Evolutionary conservation across 2,329 filamentous ascomycete genomes (phyloP).

Genomic region (Fusarium mangiferae): DNA sequence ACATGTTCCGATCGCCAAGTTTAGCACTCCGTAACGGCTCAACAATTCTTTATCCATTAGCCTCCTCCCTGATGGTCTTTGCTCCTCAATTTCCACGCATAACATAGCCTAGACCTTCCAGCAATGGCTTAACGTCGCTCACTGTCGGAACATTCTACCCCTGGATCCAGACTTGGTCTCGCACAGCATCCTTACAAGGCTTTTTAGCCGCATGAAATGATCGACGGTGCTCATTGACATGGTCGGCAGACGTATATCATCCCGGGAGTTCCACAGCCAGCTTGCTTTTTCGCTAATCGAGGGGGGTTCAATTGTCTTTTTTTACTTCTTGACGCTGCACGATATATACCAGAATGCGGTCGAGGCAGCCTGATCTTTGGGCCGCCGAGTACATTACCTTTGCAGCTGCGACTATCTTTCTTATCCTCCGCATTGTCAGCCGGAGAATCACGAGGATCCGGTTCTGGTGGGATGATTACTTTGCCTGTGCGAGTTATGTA

Average conservation of each 20-base stretch:
- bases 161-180: not conserved
- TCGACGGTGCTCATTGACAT: not conserved
- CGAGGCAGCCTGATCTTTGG: slow-evolving; percentile 26
- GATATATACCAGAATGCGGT: not conserved
- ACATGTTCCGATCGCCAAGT: not conserved
- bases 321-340: not conserved
- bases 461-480: slow-evolving; percentile 42
- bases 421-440: slow-evolving; percentile 30
- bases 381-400: slow-evolving; percentile 36
- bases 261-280: not conserved
- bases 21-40: not conserved
- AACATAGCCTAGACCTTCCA: not conserved
- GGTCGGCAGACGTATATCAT: slow-evolving; percentile 5
- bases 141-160: not conserved
- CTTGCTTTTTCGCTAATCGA: not conserved
- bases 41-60: not conserved
- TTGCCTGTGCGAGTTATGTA: slow-evolving; percentile 37
- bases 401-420: slow-evolving; percentile 26
- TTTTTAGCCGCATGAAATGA: not conserved
- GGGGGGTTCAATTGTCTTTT: not conserved
- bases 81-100: not conserved
- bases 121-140: not conserved
- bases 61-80: not conserved
- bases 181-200: not conserved
- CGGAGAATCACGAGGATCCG: slow-evolving; percentile 20